These are phyloP conservation scores for Coprinopsis strossmayeri DNA, from an alignment of 768 basidiomycete genomes.

Conservation along the genomic window DNA sequence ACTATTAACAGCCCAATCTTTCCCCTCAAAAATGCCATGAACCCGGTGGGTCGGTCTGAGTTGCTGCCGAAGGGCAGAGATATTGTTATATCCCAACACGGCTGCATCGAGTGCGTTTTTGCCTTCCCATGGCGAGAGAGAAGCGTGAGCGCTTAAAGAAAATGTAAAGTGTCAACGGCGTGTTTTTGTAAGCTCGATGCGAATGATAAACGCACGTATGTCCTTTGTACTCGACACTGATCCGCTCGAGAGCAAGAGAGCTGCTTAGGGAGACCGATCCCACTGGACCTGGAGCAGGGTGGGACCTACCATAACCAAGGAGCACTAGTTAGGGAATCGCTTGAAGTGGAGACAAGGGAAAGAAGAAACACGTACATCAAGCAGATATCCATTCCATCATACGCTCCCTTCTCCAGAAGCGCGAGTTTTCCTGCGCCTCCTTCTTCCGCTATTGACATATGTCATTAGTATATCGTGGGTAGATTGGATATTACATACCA, in stretches of 20 bases:
- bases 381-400: slow-evolving; percentile 71
- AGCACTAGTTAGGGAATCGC: not conserved
- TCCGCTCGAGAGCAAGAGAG: slow-evolving; percentile 54
- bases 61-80: slow-evolving; percentile 79
- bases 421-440: slow-evolving; percentile 67
- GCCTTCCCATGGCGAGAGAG: slow-evolving; percentile 80
- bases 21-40: slow-evolving; percentile 74
- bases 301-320: slow-evolving; percentile 48
- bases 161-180: no score
- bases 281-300: slow-evolving; percentile 73
- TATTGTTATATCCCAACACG: slow-evolving; percentile 76
- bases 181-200: no score
- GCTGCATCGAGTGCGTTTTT: slow-evolving; percentile 81
- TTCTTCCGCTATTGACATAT: slow-evolving; percentile 55
- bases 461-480: not conserved
- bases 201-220: slow-evolving; percentile 55
- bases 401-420: slow-evolving; percentile 66
- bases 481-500: slow-evolving; percentile 31
- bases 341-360: not conserved
- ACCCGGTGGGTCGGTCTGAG: slow-evolving; percentile 70
- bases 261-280: slow-evolving; percentile 59
- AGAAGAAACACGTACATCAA: slow-evolving; percentile 46
- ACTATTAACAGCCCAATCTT: slow-evolving; percentile 73
- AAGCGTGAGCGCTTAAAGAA: slow-evolving; percentile 57
- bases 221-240: slow-evolving; percentile 62